A percentile compares a stretch with the other conserved stretches of the same genome.
These are phyloP conservation scores for Trypethelium eluteriae DNA, from an alignment of 495 filamentous ascomycete genomes.

Conservation along the genomic window DNA sequence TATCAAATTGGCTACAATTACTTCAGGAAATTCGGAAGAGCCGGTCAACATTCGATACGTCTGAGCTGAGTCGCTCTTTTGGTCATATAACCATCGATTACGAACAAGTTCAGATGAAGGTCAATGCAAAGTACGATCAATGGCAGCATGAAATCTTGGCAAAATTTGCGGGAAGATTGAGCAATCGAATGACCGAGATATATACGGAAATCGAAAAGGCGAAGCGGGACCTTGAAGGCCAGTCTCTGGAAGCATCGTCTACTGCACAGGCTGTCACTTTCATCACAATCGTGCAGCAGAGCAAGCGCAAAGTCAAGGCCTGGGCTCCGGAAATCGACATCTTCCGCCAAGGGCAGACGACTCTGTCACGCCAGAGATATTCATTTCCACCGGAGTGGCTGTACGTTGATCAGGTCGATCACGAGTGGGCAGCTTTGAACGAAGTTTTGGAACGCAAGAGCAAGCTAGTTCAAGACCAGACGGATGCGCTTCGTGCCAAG, in stretches of 20 bases:
- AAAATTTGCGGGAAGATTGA: conserved; percentile 83
- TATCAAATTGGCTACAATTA: conserved; percentile 85
- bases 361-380: conserved; percentile 79
- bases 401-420: conserved; percentile 84
- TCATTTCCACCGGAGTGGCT: conserved; percentile 92
- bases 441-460: conserved; percentile 81
- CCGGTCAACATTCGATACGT: conserved; percentile 89
- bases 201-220: conserved; percentile 83
- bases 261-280: conserved; percentile 95
- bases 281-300: conserved; percentile 94
- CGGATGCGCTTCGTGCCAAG: conserved; percentile 90
- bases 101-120: conserved; percentile 94
- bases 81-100: conserved; percentile 93
- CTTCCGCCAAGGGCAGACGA: conserved; percentile 90
- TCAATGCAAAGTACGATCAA: conserved; percentile 98
- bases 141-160: conserved; percentile 96
- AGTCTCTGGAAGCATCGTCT: conserved; percentile 82
- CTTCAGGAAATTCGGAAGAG: conserved; percentile 92
- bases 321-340: conserved; percentile 95
- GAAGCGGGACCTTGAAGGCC: conserved; percentile 76
- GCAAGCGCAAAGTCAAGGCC: conserved; percentile 80
- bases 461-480: conserved; percentile 92
- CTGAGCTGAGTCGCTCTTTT: conserved; percentile 81
- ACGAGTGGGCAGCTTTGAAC: conserved; percentile 84
- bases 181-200: conserved; percentile 82